Conservation (phyloP, 768 basidiomycete genomes). For the Cystobasidium tubakii region DNA sequence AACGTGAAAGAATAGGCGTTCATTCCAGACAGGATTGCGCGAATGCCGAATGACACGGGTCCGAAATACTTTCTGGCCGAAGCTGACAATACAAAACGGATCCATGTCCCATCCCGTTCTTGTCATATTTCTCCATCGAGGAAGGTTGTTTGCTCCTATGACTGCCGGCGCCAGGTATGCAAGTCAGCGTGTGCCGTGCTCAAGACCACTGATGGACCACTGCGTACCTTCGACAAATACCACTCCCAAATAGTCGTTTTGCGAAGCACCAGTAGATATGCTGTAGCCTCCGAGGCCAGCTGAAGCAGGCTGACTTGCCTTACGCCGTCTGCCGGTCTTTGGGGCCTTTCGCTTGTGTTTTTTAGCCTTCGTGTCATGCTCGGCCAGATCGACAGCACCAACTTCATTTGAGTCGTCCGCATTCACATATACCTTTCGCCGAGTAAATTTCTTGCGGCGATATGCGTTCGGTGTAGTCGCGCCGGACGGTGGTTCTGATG, state of each 20-base stretch:
- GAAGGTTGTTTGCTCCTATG: conserved; percentile 71
- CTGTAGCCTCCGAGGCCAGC: conserved; percentile 38
- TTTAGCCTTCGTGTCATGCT: conserved; percentile 16
- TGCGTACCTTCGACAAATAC: conserved; percentile 70
- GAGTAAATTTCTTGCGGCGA: conserved; percentile 17
- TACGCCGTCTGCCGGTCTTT: conserved; percentile 19
- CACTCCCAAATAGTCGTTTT: conserved; percentile 81
- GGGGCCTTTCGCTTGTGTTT: conserved; percentile 37
- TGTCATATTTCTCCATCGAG: conserved; percentile 63
- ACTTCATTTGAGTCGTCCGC: conserved; percentile 13
- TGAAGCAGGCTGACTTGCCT: conserved; percentile 11
- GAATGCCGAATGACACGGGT: conserved; percentile 81
- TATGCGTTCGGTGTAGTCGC: conserved; percentile 27
- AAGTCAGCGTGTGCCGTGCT: neutral
- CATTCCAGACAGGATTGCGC: conserved; percentile 83
- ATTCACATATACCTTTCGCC: neutral
- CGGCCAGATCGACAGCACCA: conserved; percentile 11
- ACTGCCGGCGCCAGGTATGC: conserved; percentile 51
- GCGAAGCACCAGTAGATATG: conserved; percentile 43
- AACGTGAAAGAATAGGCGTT: conserved; percentile 92
- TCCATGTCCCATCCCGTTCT: conserved; percentile 83
- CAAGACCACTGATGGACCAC: neutral
- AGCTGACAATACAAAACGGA: conserved; percentile 89
- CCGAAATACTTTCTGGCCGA: conserved; percentile 93
- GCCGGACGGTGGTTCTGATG: conserved; percentile 25